Evolutionary conservation across 169 alveolate genomes (phyloP).

Genomic region (Plasmodium gonderi): DNA sequence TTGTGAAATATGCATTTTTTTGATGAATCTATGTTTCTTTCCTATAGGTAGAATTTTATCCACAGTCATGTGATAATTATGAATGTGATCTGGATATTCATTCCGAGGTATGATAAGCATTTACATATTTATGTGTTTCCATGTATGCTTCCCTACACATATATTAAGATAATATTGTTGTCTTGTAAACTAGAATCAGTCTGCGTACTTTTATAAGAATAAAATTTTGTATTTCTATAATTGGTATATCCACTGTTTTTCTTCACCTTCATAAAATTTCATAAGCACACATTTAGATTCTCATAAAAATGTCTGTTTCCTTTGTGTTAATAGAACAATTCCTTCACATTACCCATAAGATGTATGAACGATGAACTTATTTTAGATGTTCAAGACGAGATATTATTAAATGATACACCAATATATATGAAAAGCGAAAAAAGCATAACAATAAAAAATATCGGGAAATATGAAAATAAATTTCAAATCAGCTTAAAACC

Average conservation of each 20-base stretch:
- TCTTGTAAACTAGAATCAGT: not conserved
- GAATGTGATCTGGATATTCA: constrained; percentile 26
- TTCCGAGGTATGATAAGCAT: constrained; percentile 28
- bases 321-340: constrained; percentile 11
- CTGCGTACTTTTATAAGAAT: not conserved
- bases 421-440: constrained; percentile 59
- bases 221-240: not conserved
- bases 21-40: not conserved
- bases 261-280: not conserved
- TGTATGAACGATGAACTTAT: constrained; percentile 52
- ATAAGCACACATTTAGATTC: not conserved
- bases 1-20: not conserved
- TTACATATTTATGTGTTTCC: not conserved
- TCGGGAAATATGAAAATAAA: constrained; percentile 68
- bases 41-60: constrained; percentile 42
- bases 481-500: constrained; percentile 41
- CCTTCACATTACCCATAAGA: constrained; percentile 41
- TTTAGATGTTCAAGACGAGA: constrained; percentile 69
- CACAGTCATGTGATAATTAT: constrained; percentile 42
- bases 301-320: not conserved
- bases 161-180: too few relatives aligned
- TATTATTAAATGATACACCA: constrained; percentile 45
- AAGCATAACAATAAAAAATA: constrained; percentile 60
- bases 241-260: not conserved
- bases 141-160: not conserved